phyloP scores from a whole-genome alignment of 495 filamentous ascomycete genomes.

The Talaromyces adpressus region DNA sequence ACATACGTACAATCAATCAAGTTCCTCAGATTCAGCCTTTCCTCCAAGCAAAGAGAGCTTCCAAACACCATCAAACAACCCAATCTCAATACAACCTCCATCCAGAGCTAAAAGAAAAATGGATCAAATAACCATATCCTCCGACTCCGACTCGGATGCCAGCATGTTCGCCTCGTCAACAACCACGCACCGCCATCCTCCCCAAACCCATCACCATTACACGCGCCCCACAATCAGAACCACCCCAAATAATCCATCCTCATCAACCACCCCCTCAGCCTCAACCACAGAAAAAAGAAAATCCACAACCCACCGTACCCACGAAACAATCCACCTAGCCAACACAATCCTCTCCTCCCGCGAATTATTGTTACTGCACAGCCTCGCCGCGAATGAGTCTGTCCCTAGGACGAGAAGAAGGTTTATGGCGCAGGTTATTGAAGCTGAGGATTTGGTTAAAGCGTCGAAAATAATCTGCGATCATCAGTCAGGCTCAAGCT shows the following conservation, averaged over 20 bases:
- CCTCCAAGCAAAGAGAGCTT: background rate
- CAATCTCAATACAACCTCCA: too few relatives aligned
- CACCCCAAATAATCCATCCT: background rate
- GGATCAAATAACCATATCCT: background rate
- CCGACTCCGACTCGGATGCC: background rate
- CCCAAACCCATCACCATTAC: background rate
- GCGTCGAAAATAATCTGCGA: background rate
- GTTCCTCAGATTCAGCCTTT: background rate
- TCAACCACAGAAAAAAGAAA: background rate
- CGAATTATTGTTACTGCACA: conserved; percentile 30
- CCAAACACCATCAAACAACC: background rate
- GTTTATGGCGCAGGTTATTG: conserved; percentile 29
- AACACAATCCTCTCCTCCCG: conserved; percentile 27
- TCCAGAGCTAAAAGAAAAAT: background rate
- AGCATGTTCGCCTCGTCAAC: background rate
- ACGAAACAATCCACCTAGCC: conserved; percentile 30
- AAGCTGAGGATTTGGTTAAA: conserved; percentile 18
- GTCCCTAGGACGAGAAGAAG: conserved; percentile 34
- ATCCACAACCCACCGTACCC: conserved; percentile 2
- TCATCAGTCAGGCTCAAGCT: background rate
- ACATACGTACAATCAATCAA: too few relatives aligned
- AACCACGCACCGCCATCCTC: conserved; percentile 9
- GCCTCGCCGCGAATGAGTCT: conserved; percentile 28
- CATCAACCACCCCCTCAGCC: background rate
- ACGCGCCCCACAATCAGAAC: background rate